Conservation (phyloP, 768 basidiomycete genomes). For the Russula emetica region DNA sequence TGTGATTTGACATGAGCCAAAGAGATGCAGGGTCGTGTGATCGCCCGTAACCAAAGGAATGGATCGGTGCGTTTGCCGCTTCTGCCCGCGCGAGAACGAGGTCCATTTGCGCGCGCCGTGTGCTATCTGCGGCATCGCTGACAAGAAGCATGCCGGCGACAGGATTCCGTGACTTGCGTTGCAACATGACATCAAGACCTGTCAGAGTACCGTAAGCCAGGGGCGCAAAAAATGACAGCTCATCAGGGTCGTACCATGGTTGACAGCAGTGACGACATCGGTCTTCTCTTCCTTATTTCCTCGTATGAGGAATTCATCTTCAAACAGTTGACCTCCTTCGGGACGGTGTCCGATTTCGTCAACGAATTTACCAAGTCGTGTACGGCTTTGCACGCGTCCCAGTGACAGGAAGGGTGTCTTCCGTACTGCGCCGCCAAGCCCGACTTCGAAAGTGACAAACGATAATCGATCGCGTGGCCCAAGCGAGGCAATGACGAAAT, state of each 20-base stretch:
- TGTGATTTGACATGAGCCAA: slow-evolving; percentile 99
- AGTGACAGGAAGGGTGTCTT: slow-evolving; percentile 90
- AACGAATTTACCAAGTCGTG: slow-evolving; percentile 71
- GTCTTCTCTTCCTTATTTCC: slow-evolving; percentile 88
- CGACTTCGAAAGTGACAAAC: slow-evolving; percentile 90
- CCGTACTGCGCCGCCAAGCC: slow-evolving; percentile 71
- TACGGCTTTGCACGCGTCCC: slow-evolving; percentile 63
- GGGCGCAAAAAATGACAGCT: neutral
- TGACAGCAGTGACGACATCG: slow-evolving; percentile 98
- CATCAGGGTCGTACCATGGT: slow-evolving; percentile 59
- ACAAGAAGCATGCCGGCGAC: slow-evolving; percentile 89
- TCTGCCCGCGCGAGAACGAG: slow-evolving; percentile 94
- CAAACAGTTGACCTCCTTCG: slow-evolving; percentile 32
- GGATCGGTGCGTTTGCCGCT: slow-evolving; percentile 94
- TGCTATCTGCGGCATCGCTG: slow-evolving; percentile 88
- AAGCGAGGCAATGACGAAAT: slow-evolving; percentile 77
- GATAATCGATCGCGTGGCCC: slow-evolving; percentile 78
- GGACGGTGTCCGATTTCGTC: slow-evolving; percentile 55
- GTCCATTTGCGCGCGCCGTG: slow-evolving; percentile 95
- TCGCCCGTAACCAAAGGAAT: slow-evolving; percentile 94
- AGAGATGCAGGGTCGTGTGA: slow-evolving; percentile 96
- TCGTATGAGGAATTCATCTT: slow-evolving; percentile 59
- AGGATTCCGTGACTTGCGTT: slow-evolving; percentile 88
- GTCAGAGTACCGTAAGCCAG: neutral
- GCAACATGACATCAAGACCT: slow-evolving; percentile 79